Percentiles rank a stretch among this genome's conserved stretches.
These are phyloP conservation scores for Clonostachys byssicola DNA, from an alignment of 2,329 filamentous ascomycete genomes.

Conservation along the genomic window DNA sequence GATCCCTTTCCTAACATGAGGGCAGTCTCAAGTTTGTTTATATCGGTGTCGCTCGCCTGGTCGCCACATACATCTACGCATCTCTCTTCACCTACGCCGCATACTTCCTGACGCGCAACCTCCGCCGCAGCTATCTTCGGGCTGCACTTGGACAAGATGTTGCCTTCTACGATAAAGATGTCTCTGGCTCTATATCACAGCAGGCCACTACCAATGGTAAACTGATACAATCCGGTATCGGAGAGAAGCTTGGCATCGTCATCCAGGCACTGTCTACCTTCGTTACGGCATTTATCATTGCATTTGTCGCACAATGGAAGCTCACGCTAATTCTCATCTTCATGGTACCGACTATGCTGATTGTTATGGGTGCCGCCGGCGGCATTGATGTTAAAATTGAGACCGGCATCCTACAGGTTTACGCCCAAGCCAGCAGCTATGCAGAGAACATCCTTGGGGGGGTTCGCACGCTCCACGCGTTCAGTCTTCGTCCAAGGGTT, in stretches of 20 bases:
- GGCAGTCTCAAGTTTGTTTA: constrained; percentile 18
- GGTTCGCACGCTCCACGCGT: constrained; percentile 8
- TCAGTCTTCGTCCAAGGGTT: constrained; percentile 5
- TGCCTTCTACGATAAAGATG: constrained; percentile 33
- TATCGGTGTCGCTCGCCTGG: constrained; percentile 13
- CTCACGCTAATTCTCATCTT: constrained; percentile 21
- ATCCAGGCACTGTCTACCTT: constrained; percentile 24
- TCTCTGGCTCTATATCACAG: constrained; percentile 26
- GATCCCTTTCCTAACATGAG: background rate
- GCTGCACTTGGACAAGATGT: constrained; percentile 39
- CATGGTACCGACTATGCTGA: constrained; percentile 4
- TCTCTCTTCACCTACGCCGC: constrained; percentile 36
- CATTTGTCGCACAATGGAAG: constrained; percentile 27
- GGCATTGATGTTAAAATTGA: constrained; percentile 14
- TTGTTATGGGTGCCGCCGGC: constrained; percentile 10
- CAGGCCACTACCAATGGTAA: constrained; percentile 33
- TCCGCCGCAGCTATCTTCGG: constrained; percentile 38
- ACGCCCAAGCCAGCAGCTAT: constrained; percentile 14
- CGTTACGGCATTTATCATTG: constrained; percentile 22
- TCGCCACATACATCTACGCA: constrained; percentile 19
- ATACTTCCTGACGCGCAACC: constrained; percentile 35
- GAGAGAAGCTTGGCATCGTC: constrained; percentile 22
- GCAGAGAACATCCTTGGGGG: constrained; percentile 15
- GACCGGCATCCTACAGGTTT: constrained; percentile 12
- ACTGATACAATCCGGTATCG: constrained; percentile 24